Evolutionary conservation across 1,284 basidiomycete genomes (phyloP), one percentile per base, ranked within the genome.

Genomic region (Trichosporon asahii): DNA sequence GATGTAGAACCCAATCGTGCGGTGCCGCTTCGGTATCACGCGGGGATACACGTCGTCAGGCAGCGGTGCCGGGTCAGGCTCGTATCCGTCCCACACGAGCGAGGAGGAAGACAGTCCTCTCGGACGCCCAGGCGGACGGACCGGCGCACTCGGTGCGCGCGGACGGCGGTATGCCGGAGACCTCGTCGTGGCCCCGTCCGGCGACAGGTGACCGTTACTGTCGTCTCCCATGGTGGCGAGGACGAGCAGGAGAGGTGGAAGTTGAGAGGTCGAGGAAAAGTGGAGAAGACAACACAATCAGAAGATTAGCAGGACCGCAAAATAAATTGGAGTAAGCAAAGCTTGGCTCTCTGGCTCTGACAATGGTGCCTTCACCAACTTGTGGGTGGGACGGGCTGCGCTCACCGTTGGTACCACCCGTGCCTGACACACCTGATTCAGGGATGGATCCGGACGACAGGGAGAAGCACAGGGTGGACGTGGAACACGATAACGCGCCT

Each of bases 1-100:
- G 33, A 77, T 64, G 67, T 76, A 80, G 70, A 72, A 82, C 3
- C 78, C 78, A 29, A 12, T n/a, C 40, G 64, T 65, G 23, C 25
- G 63, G 4, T 4, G 18, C 6, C 33, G 44, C 5, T 53, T 3
- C 5, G 37, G 29, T 2, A 66, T 27, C 3, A 55, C 46, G 33
- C 67, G 69, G 29, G 72, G 72, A 29, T 69, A 73, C 27, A 61
- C 63, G 15, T 40, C 18, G 18, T 66, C 60, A 2, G 69, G 65
- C 31, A 70, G 67, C 12, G 71, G 66, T 33, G 27, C 57, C 27
- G 57, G 57, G 27, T 31, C 27, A 2, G 27, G 27, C 27, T 61
- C 57, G 27, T 61, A 61, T 8, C 57, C 57, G 29, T 61, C 57
- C 57, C 57, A 61, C 4, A 61, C 57, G 57, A 61, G 57, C 57